Evolutionary conservation across 768 basidiomycete genomes (phyloP), one percentile per base, ranked within the genome.

Genomic region (Clathrus columnatus): DNA sequence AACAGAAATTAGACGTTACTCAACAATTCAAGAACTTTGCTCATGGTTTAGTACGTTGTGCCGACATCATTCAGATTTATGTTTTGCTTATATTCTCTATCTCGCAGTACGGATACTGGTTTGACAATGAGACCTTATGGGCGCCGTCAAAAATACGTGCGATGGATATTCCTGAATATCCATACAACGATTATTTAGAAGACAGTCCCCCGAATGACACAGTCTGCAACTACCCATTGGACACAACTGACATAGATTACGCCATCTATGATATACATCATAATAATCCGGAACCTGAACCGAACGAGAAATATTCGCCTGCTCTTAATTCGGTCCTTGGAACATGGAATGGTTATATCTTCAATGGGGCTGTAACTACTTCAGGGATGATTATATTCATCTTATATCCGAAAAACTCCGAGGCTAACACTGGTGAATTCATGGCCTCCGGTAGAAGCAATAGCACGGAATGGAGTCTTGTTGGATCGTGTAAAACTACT

Each of bases 31-130:
- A 61, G 21, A 50, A 47, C 0, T 63, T 64, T 36, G 59, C 68
- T 0, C 61, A 62, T 51, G 66, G 64, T 0, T n/a, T 69, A 47
- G 67, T 66, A 52, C 8, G 63, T 60, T n/a, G n/a, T n/a, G n/a
- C n/a, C n/a, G n/a, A n/a, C n/a, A n/a, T n/a, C n/a, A n/a, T n/a
- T n/a, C n/a, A n/a, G n/a, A n/a, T n/a, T n/a, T n/a, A n/a, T n/a
- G n/a, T n/a, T n/a, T n/a, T n/a, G n/a, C n/a, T n/a, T n/a, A n/a
- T n/a, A n/a, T n/a, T n/a, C n/a, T n/a, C n/a, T n/a, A n/a, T n/a
- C n/a, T n/a, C n/a, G n/a, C n/a, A n/a, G n/a, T n/a, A n/a, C n/a
- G n/a, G n/a, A n/a, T n/a, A n/a, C n/a, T n/a, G n/a, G n/a, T n/a
- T n/a, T n/a, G n/a, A n/a, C n/a, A n/a, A n/a, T n/a, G n/a, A n/a